A percentile compares a stretch with the other conserved stretches of the same genome.
These are phyloP conservation scores for Pyrenula aspistea DNA, from an alignment of 495 filamentous ascomycete species.

Conservation along the genomic window DNA sequence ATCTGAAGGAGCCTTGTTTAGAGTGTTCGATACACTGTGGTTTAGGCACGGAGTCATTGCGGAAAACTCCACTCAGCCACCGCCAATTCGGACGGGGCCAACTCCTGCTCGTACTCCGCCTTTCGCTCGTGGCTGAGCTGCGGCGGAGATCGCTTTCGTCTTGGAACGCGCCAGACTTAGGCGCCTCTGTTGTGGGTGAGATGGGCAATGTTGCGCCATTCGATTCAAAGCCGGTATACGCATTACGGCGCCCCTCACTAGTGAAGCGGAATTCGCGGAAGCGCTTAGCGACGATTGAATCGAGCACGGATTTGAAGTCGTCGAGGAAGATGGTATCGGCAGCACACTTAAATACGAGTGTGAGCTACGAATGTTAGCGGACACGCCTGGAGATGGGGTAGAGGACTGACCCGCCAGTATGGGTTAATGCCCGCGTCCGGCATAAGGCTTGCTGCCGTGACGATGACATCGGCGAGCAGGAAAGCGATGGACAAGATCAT, in stretches of 20 bases:
- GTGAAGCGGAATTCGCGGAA: background rate
- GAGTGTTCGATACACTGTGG: background rate
- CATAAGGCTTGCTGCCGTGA: background rate
- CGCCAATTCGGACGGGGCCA: background rate
- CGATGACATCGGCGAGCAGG: slow-evolving; percentile 1
- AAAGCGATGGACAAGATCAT: background rate
- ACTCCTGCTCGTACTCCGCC: background rate
- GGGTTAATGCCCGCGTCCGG: background rate
- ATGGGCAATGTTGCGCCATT: background rate
- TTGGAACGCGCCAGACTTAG: background rate
- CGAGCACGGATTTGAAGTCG: slow-evolving; percentile 50
- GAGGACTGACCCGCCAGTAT: background rate
- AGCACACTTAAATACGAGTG: slow-evolving; percentile 48
- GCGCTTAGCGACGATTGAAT: slow-evolving; percentile 7
- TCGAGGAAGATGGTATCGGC: slow-evolving; percentile 48
- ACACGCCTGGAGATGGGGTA: slow-evolving; percentile 1
- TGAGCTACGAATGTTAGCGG: slow-evolving; percentile 13
- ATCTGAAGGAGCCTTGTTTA: background rate
- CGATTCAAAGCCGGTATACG: background rate
- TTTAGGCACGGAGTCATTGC: background rate
- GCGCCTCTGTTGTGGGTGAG: background rate
- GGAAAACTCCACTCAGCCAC: background rate
- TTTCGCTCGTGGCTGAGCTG: background rate
- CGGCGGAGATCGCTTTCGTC: background rate
- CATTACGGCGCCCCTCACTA: background rate